Conservation (phyloP, 1,139 yeast genomes). For the Lodderomyces orthopsilosis region DNA sequence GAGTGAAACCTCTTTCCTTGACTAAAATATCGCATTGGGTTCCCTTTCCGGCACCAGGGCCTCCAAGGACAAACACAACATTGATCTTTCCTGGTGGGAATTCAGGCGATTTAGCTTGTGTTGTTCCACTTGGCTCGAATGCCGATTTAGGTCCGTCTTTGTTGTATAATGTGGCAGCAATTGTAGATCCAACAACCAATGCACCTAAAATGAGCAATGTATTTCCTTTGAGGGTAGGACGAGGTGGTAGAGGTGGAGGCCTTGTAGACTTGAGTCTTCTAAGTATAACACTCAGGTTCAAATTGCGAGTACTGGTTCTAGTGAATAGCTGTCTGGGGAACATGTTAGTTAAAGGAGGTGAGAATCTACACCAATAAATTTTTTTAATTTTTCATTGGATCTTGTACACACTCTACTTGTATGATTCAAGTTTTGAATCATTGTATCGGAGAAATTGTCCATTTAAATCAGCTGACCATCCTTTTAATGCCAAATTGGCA, state of each 20-base stretch:
- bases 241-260: slow-evolving; percentile 18
- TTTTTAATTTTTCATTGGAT: slow-evolving; percentile 5
- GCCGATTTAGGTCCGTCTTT: slow-evolving; percentile 48
- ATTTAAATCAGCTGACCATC: slow-evolving; percentile 51
- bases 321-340: slow-evolving; percentile 11
- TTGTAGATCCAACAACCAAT: slow-evolving; percentile 47
- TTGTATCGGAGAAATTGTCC: slow-evolving; percentile 66
- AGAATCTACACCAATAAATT: neutral
- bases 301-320: slow-evolving; percentile 7
- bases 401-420: slow-evolving; percentile 3
- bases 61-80: slow-evolving; percentile 86
- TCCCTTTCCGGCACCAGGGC: slow-evolving; percentile 96
- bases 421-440: slow-evolving; percentile 30
- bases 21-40: slow-evolving; percentile 91
- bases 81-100: slow-evolving; percentile 64
- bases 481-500: slow-evolving; percentile 60
- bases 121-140: slow-evolving; percentile 40
- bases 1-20: slow-evolving; percentile 75
- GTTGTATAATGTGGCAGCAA: slow-evolving; percentile 42
- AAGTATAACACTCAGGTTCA: slow-evolving; percentile 6
- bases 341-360: slow-evolving; percentile 5
- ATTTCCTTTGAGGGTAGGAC: slow-evolving; percentile 18
- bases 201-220: slow-evolving; percentile 33
- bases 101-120: slow-evolving; percentile 27
- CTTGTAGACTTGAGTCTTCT: slow-evolving; percentile 19